Base-by-base conservation (phyloP, 2,329 filamentous ascomycete species). In the Waltergamsia citrina region DNA sequence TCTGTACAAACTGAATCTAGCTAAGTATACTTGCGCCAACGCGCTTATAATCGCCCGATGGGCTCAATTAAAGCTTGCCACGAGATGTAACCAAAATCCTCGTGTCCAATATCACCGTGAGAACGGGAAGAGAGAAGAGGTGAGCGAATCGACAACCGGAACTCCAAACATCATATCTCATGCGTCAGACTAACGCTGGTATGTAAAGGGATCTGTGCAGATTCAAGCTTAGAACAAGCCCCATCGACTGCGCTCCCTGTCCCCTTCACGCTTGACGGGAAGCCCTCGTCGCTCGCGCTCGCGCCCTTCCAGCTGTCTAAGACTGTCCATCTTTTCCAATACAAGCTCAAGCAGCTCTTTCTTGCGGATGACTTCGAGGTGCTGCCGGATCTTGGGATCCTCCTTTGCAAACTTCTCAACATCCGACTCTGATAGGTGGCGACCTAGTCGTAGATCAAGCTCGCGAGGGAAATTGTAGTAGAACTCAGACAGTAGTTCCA, bases 391-490 rank as follows among this genome's bases (percentile, higher is more conserved):
- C 59, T 90, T 92, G 14, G 86, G 83, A 51, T 98, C 93, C 58
- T 98, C 92, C 34, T 85, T 78, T 4, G 92, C 92, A 47, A 98
- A 95, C 18, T 75, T 74, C 53, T 98, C 90, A 5, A 96, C 74
- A 49, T 96, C 81, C 6, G 78, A 77, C 36, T 82, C 76, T 22
- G 76, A 75, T 40, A 95, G 69, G 47, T 86, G 81, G 18, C 86
- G 77, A 29, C 90, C 86, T 9, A 98, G 78, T 22, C 88, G 77
- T 39, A 81, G 65, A 55, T 98, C 92, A 10, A 98, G 73, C 53
- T 95, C 87, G 25, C 92, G 76, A 1, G 92, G 92, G 59, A 98
- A 98, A 53, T 92, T 87, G 62, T 95, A 94, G 63, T 94, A 95
- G 56, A 96, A 98, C 52, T 98, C 94, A 3, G 85, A 90, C 14